Evolutionary conservation across 2,329 filamentous ascomycete species (phyloP), one percentile per base, ranked within the genome.

Genomic region (Sclerotinia subarctica): DNA sequence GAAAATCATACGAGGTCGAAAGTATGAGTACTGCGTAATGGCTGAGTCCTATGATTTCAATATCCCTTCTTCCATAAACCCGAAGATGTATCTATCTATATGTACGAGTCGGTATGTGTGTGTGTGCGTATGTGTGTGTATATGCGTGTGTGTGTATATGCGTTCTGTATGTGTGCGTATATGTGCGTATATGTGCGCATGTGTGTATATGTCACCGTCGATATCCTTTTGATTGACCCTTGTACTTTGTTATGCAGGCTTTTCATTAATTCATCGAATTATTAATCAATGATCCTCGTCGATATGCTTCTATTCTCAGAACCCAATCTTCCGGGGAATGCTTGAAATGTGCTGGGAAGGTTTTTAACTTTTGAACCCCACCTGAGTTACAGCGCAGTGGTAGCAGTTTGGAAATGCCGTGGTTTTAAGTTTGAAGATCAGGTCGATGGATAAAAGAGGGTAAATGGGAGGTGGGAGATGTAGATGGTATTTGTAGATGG

Each of bases 331-430:
- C 59, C 46, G 59, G 29, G 59, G 29, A 42, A 63, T 63, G 59
- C 59, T 49, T 29, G 59, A 46, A 52, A 57, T 46, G 44, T 64
- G 35, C 51, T 64, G 51, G 64, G 42, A 66, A 49, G 38, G 8
- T 32, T 49, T 49, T 49, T 49, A 58, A 58, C 44, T 21, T n/a
- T n/a, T 29, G 47, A 60, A 49, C 63, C 63, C 64, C 64, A 58
- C 29, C 29, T 29, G 53, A 49, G 63, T 57, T 66, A 17, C 52
- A 66, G 17, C 58, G 53, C 64, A 47, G 24, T 46, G 13, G 52
- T 29, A 54, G 52, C 42, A 38, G 42, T 26, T 42, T 42, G 8
- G 38, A 42, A 42, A 4, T 42, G 38, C 38, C 38, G 38, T 15
- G 38, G 38, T 42, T 42, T 42, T 42, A 42, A 3, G 13, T 42